These are phyloP conservation scores for Acer campestre DNA, from an alignment of 345 rosid genomes.

Conservation along the genomic window DNA sequence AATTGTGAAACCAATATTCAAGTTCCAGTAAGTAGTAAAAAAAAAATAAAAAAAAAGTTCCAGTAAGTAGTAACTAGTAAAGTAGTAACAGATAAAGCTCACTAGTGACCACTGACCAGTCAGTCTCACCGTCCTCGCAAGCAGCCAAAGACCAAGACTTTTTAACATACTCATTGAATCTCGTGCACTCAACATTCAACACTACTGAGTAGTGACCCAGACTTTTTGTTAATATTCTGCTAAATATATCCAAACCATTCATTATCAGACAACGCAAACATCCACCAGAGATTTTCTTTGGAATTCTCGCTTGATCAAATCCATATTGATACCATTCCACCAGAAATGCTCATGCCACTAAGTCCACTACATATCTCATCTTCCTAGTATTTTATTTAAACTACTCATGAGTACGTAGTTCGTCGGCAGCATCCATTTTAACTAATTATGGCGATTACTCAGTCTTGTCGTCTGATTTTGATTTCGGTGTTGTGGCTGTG, in stretches of 20 bases:
- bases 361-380: background rate
- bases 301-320: background rate
- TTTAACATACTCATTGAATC: too few species aligned
- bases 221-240: background rate
- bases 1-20: too few species aligned
- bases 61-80: background rate
- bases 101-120: background rate
- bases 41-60: too few species aligned
- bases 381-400: background rate
- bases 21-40: background rate
- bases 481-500: slow-evolving; percentile 22
- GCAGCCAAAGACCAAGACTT: background rate
- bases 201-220: background rate
- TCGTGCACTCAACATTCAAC: too few species aligned
- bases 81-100: background rate
- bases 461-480: slow-evolving; percentile 5
- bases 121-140: background rate
- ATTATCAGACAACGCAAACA: background rate
- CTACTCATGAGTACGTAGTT: background rate
- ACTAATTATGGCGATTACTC: slow-evolving; percentile 28
- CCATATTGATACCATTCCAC: background rate
- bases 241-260: slow-evolving; percentile 9
- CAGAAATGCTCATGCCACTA: background rate
- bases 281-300: background rate
- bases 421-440: background rate